Percentiles rank a stretch among this genome's conserved stretches.
Conservation (phyloP, 2,329 filamentous ascomycete genomes). For the Elsinoe australis region DNA sequence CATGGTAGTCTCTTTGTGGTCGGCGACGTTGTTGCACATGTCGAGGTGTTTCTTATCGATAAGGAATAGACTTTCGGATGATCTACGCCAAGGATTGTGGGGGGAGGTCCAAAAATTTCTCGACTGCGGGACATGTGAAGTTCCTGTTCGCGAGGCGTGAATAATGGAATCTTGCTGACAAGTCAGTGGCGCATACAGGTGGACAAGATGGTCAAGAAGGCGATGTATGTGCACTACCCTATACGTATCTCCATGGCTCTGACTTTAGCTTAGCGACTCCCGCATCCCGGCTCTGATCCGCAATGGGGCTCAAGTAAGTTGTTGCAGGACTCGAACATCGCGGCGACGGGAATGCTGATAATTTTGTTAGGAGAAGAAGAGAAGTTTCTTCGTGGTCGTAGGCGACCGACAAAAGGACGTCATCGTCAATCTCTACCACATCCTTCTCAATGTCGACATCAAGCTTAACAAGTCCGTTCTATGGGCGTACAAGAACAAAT, state of each 20-base stretch:
- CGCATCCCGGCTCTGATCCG: slow-evolving; percentile 84
- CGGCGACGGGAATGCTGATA: slow-evolving; percentile 23
- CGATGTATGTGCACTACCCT: slow-evolving; percentile 34
- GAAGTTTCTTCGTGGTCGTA: slow-evolving; percentile 95
- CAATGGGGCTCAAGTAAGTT: slow-evolving; percentile 62
- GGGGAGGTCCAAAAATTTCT: background rate
- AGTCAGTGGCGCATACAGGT: no score
- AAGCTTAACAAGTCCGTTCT: slow-evolving; percentile 94
- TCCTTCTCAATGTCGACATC: slow-evolving; percentile 81
- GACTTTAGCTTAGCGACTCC: no score
- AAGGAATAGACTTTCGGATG: background rate
- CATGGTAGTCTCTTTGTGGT: background rate
- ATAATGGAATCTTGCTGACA: no score
- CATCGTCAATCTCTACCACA: slow-evolving; percentile 89
- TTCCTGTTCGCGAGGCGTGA: no score
- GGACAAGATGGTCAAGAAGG: slow-evolving; percentile 58
- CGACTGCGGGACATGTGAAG: no score
- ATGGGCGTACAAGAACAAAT: slow-evolving; percentile 98
- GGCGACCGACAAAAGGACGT: slow-evolving; percentile 92
- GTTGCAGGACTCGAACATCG: background rate
- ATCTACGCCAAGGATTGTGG: slow-evolving; percentile 1
- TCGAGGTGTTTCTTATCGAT: slow-evolving; percentile 12
- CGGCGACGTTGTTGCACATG: background rate
- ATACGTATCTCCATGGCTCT: no score
- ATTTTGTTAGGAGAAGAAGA: slow-evolving; percentile 68